phyloP scores from a whole-genome alignment of 495 filamentous ascomycete species.

The Hypoxylon perforatum region DNA sequence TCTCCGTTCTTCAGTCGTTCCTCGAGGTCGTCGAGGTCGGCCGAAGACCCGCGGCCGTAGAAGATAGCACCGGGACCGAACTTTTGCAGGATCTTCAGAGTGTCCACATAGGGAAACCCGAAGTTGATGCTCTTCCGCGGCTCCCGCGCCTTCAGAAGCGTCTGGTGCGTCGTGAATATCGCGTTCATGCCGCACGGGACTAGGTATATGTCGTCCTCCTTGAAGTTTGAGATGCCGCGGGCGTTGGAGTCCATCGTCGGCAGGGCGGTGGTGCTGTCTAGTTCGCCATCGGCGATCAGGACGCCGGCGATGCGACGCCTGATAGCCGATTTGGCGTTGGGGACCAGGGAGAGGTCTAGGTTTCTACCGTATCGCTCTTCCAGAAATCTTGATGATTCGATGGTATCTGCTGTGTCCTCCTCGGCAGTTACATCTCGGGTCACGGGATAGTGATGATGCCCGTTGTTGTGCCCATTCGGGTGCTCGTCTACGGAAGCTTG shows the following conservation, averaged over 20 bases:
- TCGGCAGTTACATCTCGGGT: slow-evolving; percentile 26
- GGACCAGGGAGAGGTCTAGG: slow-evolving; percentile 78
- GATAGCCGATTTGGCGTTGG: slow-evolving; percentile 86
- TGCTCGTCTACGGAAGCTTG: slow-evolving; percentile 61
- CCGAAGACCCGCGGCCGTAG: slow-evolving; percentile 83
- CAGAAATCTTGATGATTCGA: slow-evolving; percentile 81
- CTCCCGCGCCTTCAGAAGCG: slow-evolving; percentile 69
- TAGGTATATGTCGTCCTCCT: slow-evolving; percentile 89
- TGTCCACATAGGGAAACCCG: slow-evolving; percentile 96
- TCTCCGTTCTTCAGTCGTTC: slow-evolving; percentile 75
- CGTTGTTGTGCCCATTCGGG: slow-evolving; percentile 15
- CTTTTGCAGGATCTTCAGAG: slow-evolving; percentile 92
- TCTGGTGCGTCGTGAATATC: slow-evolving; percentile 88
- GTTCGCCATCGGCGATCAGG: slow-evolving; percentile 76
- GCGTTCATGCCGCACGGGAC: slow-evolving; percentile 93
- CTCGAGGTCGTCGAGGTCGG: slow-evolving; percentile 90
- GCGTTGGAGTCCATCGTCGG: slow-evolving; percentile 55
- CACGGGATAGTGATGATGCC: slow-evolving; percentile 26
- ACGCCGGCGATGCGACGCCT: slow-evolving; percentile 88
- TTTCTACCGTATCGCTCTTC: slow-evolving; percentile 97
- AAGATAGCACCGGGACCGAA: slow-evolving; percentile 93
- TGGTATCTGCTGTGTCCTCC: slow-evolving; percentile 51
- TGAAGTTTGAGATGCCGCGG: slow-evolving; percentile 74
- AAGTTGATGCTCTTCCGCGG: slow-evolving; percentile 75
- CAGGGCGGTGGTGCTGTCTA: slow-evolving; percentile 52